Base-by-base conservation (phyloP, 148 eudicot genomes). In the Mesembryanthemum crystallinum region DNA sequence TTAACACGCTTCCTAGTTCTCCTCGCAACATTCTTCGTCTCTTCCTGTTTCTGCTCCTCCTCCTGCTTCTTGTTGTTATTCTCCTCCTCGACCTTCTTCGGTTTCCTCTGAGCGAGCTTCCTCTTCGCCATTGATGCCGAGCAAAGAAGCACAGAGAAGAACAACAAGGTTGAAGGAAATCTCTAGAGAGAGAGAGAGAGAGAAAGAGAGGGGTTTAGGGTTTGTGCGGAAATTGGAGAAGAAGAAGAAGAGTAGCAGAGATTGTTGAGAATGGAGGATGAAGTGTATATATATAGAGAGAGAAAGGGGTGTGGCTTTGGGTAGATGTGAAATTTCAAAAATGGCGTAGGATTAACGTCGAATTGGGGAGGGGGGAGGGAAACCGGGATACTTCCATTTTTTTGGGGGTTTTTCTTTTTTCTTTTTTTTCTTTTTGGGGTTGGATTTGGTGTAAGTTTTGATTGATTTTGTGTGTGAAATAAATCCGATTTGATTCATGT, bases 1-100 rank as follows among this genome's bases (percentile, higher is more conserved):
- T 83, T 86, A 2, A 78, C 39, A 33, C 61, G 71, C 63, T 81
- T 91, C 74, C 76, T 87, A 20, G 80, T 55, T 73, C 78, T 83
- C 14, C 37, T 66, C n/a, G 39, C 75, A 24, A 67, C 78, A 30
- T 72, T 81, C 54, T 73, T 72, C 17, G 66, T 37, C 60, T 49
- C 57, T 66, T 79, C 64, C 30, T 57, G 61, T 25, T 78, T n/a
- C 24, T 45, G 65, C 7, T 64, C 25, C 33, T 73, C 14, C 49
- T 62, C 42, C 64, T 32, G 17, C 35, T 17, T 6, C 35, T 68
- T 43, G 9, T 73, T 42, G 6, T 62, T 64, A 14, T 3, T 66
- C n/a, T 45, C 60, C 9, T 45, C 73, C 42, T 55, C 65, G 17
- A 27, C 42, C 23, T 71, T 71, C 45, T 69, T 78, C 14, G 60